Evolutionary conservation across 495 filamentous ascomycete genomes (phyloP).

Genomic region (Neurospora africana): DNA sequence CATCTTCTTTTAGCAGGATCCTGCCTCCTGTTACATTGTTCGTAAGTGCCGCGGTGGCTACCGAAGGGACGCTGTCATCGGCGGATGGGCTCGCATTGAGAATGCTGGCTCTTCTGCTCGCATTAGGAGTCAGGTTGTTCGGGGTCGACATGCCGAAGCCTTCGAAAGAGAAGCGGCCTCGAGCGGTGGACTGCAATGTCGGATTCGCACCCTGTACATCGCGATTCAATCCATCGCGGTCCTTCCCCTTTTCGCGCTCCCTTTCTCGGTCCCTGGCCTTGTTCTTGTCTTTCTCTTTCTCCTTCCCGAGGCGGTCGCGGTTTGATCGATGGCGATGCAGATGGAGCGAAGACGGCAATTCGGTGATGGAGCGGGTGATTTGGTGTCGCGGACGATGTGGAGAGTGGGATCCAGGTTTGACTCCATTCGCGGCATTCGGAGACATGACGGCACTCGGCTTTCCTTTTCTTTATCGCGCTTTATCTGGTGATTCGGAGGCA

Average conservation of each 20-base stretch:
- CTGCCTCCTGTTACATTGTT: not conserved
- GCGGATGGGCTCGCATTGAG: slow-evolving; percentile 15
- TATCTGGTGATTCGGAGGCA: not conserved
- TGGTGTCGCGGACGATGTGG: slow-evolving; percentile 36
- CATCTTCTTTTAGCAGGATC: slow-evolving; percentile 19
- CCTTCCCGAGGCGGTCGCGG: slow-evolving; percentile 16
- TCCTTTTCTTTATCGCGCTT: not conserved
- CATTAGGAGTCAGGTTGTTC: slow-evolving; percentile 26
- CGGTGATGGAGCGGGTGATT: slow-evolving; percentile 38
- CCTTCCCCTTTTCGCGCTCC: slow-evolving; percentile 14
- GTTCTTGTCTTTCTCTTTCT: slow-evolving; percentile 12
- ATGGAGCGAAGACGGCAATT: slow-evolving; percentile 39
- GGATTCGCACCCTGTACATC: slow-evolving; percentile 20
- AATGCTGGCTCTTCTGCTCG: slow-evolving; percentile 31
- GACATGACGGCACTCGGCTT: not conserved
- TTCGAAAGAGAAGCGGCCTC: slow-evolving; percentile 25
- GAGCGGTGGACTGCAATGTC: slow-evolving; percentile 8
- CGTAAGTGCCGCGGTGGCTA: not conserved
- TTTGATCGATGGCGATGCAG: slow-evolving; percentile 33
- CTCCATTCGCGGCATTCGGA: slow-evolving; percentile 22
- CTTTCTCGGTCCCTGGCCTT: slow-evolving; percentile 14
- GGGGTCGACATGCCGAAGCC: slow-evolving; percentile 34
- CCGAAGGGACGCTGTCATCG: slow-evolving; percentile 18
- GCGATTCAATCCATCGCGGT: slow-evolving; percentile 28
- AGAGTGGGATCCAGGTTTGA: slow-evolving; percentile 17